A percentile compares a stretch with the other conserved stretches of the same genome.
Evolutionary conservation across 2,329 filamentous ascomycete genomes (phyloP).

Genomic region (Penicillium crustosum): DNA sequence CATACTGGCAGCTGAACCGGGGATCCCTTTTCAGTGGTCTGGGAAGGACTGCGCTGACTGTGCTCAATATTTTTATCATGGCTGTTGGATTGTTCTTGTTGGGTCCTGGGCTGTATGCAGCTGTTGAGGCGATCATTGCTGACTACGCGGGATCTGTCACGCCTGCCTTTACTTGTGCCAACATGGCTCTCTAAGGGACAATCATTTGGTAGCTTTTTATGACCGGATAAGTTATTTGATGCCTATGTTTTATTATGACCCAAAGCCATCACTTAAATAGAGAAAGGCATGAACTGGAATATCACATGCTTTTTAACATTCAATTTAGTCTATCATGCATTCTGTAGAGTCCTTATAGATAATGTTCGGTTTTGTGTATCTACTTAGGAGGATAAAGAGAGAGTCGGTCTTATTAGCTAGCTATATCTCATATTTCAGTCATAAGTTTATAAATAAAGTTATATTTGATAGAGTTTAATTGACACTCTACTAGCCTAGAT

Average conservation of each 20-base stretch:
- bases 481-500: too few species aligned
- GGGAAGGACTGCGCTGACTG: constrained; percentile 43
- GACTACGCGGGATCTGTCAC: constrained; percentile 48
- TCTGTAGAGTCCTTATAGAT: background rate
- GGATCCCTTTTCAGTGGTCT: constrained; percentile 41
- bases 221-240: background rate
- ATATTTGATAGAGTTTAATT: too few species aligned
- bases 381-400: too few species aligned
- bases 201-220: background rate
- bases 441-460: too few species aligned
- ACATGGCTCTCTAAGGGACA: constrained; percentile 46
- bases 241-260: background rate
- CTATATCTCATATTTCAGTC: too few species aligned
- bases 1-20: constrained; percentile 49
- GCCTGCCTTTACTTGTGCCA: constrained; percentile 53
- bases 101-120: constrained; percentile 54
- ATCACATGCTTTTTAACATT: background rate
- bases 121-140: constrained; percentile 53
- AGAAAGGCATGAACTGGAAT: background rate
- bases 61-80: constrained; percentile 50
- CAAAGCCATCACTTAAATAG: background rate
- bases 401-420: too few species aligned
- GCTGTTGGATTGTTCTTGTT: constrained; percentile 50
- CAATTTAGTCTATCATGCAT: background rate
- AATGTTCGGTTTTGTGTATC: background rate